Percentiles rank a stretch among this genome's conserved stretches.
phyloP scores from a whole-genome alignment of 352 stramenopile species.

The Lagenidium sp. region DNA sequence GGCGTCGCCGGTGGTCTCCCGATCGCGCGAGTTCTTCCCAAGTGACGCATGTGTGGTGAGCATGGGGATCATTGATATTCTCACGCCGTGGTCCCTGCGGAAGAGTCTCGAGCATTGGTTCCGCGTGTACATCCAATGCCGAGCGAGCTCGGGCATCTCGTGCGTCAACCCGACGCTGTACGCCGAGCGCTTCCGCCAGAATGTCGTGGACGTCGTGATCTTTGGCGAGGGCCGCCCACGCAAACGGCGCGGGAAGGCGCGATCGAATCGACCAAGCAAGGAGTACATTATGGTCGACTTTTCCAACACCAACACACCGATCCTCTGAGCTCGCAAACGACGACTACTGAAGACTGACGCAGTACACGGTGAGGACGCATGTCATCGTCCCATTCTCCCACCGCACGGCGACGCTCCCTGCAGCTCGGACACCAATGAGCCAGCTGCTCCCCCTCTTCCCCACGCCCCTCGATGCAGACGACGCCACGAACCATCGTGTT shows the following conservation, averaged over 20 bases:
- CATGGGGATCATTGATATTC: conserved; percentile 97
- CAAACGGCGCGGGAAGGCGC: background rate
- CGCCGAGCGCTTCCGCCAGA: conserved; percentile 74
- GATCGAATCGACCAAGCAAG: conserved; percentile 8
- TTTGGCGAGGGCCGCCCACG: conserved; percentile 20
- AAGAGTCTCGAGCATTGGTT: conserved; percentile 90
- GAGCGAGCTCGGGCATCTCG: conserved; percentile 69
- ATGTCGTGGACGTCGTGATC: conserved; percentile 79
- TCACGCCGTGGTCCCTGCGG: conserved; percentile 92
- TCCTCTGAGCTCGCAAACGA: no score
- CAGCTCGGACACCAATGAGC: conserved; percentile 16
- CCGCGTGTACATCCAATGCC: conserved; percentile 70
- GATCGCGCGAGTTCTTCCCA: conserved; percentile 26
- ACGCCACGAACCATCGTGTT: conserved; percentile 56
- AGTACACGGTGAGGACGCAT: conserved; percentile 28
- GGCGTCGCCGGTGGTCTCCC: conserved; percentile 23
- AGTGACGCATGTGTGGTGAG: conserved; percentile 81
- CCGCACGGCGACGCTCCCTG: conserved; percentile 58
- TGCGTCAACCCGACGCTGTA: conserved; percentile 78
- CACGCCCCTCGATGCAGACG: conserved; percentile 47
- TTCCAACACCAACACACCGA: conserved; percentile 32
- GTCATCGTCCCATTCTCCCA: conserved; percentile 28
- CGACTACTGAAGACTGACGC: conserved; percentile 30
- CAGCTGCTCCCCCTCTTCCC: conserved; percentile 27
- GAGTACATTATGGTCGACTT: conserved; percentile 83